phyloP scores from a whole-genome alignment of 2,329 filamentous ascomycete genomes.

The Cercospora sp. region DNA sequence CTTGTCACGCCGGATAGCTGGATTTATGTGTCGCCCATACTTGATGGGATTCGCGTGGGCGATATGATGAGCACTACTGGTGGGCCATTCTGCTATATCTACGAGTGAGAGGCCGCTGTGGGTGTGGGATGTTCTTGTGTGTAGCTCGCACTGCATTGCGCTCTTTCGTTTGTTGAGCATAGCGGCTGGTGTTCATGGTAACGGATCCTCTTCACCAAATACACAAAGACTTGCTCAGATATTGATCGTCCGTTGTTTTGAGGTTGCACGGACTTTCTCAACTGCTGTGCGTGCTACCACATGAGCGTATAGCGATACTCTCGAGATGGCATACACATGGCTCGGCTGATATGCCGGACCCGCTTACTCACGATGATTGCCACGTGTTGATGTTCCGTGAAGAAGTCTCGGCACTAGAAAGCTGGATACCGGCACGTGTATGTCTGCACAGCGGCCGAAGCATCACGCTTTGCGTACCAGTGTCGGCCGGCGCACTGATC shows the following conservation, averaged over 20 bases:
- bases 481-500: background rate
- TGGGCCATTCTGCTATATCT: slow-evolving; percentile 14
- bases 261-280: background rate
- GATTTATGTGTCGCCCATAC: background rate
- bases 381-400: background rate
- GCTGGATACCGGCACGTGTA: background rate
- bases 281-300: background rate
- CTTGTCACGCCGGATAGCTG: background rate
- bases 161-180: background rate
- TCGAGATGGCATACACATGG: background rate
- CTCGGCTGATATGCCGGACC: background rate
- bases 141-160: background rate
- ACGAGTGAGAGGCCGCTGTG: background rate
- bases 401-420: background rate
- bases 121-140: background rate
- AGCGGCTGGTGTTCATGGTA: background rate
- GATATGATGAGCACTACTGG: slow-evolving; percentile 6
- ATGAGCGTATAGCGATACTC: background rate
- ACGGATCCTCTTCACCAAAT: background rate
- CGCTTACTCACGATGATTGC: background rate
- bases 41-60: background rate
- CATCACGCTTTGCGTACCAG: background rate
- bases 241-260: background rate
- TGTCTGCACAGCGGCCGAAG: background rate
- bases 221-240: background rate